Conservation (phyloP, 2,329 filamentous ascomycete genomes). For the Aspergillus luchuensis region DNA sequence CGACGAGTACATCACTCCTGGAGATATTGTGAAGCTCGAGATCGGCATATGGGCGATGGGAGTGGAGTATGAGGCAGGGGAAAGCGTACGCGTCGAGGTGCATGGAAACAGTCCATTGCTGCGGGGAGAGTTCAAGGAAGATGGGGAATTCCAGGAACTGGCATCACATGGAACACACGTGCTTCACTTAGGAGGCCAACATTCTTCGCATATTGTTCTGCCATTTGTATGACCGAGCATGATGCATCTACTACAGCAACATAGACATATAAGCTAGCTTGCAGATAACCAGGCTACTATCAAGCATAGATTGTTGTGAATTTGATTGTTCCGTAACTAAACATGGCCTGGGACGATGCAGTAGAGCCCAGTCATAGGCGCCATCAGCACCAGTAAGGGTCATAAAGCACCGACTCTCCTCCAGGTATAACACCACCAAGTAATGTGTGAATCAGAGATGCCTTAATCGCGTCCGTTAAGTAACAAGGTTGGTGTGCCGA, state of each 20-base stretch:
- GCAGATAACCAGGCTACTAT: not conserved
- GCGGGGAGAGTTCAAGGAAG: slow-evolving; percentile 9
- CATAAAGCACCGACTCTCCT: not conserved
- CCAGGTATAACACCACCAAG: slow-evolving; percentile 51
- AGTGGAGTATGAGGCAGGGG: slow-evolving; percentile 13
- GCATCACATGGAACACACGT: slow-evolving; percentile 9
- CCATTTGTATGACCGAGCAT: not conserved
- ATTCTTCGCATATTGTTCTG: slow-evolving; percentile 5
- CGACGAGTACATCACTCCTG: not conserved
- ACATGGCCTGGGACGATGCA: not conserved
- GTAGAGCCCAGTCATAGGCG: slow-evolving; percentile 21
- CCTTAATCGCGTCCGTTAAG: slow-evolving; percentile 91
- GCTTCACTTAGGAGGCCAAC: not conserved
- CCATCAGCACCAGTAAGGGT: slow-evolving; percentile 9
- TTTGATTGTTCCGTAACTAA: not conserved
- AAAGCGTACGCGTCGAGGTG: slow-evolving; percentile 11
- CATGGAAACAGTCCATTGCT: slow-evolving; percentile 11
- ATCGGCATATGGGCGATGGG: slow-evolving; percentile 13
- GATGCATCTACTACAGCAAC: too few species aligned
- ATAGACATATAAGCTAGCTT: too few species aligned
- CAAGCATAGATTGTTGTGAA: not conserved
- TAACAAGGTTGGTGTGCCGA: slow-evolving; percentile 99
- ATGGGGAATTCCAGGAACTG: slow-evolving; percentile 9
- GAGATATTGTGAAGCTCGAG: slow-evolving; percentile 9
- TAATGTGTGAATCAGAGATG: slow-evolving; percentile 78